These are phyloP conservation scores for Fusarium sp. DNA, from an alignment of 2,329 filamentous ascomycete genomes.

Conservation along the genomic window DNA sequence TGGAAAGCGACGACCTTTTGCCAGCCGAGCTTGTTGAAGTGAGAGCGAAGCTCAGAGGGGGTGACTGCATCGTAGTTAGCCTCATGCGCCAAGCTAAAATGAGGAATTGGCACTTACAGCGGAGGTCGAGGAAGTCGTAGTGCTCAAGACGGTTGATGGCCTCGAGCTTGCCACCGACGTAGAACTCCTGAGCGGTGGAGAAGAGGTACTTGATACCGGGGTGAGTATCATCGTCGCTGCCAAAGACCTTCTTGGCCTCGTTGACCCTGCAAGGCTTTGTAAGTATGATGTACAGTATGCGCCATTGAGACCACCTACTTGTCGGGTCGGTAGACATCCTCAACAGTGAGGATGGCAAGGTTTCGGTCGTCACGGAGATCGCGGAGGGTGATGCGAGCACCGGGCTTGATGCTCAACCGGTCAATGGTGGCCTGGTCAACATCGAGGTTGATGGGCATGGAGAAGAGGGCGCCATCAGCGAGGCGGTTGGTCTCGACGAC, in stretches of 20 bases:
- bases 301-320: conserved; percentile 72
- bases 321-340: conserved; percentile 95
- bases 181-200: conserved; percentile 84
- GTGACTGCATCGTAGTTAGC: conserved; percentile 69
- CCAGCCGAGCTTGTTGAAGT: conserved; percentile 99
- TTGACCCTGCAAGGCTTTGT: conserved; percentile 68
- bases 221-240: conserved; percentile 88
- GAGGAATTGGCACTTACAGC: conserved; percentile 71
- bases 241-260: conserved; percentile 95
- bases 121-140: conserved; percentile 97
- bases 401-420: conserved; percentile 79
- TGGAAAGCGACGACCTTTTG: conserved; percentile 98
- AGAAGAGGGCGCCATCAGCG: conserved; percentile 89
- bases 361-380: conserved; percentile 97
- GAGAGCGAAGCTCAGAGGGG: conserved; percentile 90
- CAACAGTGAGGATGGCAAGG: conserved; percentile 93
- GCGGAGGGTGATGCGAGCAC: conserved; percentile 86
- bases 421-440: conserved; percentile 81
- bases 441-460: conserved; percentile 97
- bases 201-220: conserved; percentile 93
- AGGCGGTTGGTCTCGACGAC: conserved; percentile 92
- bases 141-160: conserved; percentile 95
- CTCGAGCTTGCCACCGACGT: conserved; percentile 95
- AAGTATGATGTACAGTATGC: conserved; percentile 19
- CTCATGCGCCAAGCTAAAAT: background rate